phyloP scores from a whole-genome alignment of 2,329 filamentous ascomycete species.

The Chaetomiaceae sp. region DNA sequence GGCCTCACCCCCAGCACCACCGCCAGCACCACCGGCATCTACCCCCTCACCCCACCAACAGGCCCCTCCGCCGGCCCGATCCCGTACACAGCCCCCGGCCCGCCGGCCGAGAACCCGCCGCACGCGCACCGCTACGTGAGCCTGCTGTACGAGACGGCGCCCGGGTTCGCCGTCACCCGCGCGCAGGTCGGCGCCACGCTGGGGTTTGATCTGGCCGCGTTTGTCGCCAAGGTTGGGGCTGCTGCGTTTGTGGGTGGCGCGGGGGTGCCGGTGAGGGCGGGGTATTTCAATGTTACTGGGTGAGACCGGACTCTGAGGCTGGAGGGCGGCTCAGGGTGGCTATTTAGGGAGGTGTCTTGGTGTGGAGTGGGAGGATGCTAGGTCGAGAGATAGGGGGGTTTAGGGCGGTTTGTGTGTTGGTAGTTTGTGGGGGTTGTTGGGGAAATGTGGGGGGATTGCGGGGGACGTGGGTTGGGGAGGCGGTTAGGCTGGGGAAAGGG shows the following conservation, averaged over 20 bases:
- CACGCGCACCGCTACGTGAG: slow-evolving; percentile 37
- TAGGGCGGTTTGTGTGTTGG: too few relatives aligned
- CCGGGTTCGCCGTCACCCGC: slow-evolving; percentile 30
- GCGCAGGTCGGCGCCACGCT: slow-evolving; percentile 30
- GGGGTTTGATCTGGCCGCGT: slow-evolving; percentile 31
- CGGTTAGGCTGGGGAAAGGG: too few relatives aligned
- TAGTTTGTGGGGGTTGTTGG: too few relatives aligned
- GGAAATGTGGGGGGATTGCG: too few relatives aligned
- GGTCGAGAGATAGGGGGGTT: too few relatives aligned
- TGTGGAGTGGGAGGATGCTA: too few relatives aligned
- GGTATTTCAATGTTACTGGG: slow-evolving; percentile 29
- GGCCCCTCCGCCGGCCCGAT: slow-evolving; percentile 22
- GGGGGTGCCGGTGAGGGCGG: slow-evolving; percentile 28
- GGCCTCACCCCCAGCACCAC: slow-evolving; percentile 24
- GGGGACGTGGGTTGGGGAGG: too few relatives aligned
- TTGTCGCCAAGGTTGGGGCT: slow-evolving; percentile 30
- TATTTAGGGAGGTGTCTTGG: too few relatives aligned
- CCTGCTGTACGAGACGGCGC: slow-evolving; percentile 35
- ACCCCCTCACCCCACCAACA: slow-evolving; percentile 16
- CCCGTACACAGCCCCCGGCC: slow-evolving; percentile 29
- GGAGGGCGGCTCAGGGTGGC: too few relatives aligned
- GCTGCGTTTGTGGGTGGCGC: too few relatives aligned
- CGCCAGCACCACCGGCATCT: slow-evolving; percentile 11
- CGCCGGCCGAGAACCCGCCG: slow-evolving; percentile 33
- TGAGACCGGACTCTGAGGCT: too few relatives aligned